phyloP scores from a whole-genome alignment of 345 rosid species.

The Murraya paniculata region DNA sequence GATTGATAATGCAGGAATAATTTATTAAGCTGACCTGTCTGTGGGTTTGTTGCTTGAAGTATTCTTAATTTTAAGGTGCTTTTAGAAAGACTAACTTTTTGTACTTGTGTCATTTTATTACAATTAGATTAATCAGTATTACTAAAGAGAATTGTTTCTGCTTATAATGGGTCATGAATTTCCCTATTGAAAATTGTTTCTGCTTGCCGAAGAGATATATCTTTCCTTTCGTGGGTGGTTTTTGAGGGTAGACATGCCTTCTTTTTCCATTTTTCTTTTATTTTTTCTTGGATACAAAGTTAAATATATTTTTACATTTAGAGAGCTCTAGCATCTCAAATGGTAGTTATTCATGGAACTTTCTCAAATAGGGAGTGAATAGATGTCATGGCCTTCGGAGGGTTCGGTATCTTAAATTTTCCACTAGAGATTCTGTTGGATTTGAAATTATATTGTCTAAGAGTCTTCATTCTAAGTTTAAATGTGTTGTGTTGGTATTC shows the following conservation, averaged over 20 bases:
- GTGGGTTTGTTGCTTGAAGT: neutral
- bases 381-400: neutral
- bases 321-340: neutral
- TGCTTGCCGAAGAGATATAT: neutral
- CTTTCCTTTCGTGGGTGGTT: neutral
- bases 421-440: neutral
- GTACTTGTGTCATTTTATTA: neutral
- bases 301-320: neutral
- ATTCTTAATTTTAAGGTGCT: neutral
- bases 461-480: neutral
- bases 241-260: neutral
- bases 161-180: neutral
- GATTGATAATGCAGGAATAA: neutral
- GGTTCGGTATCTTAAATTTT: neutral
- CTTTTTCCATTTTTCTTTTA: too few species aligned
- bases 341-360: neutral
- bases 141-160: neutral
- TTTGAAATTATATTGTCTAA: neutral
- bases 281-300: neutral
- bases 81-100: neutral
- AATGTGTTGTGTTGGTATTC: neutral
- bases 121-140: constrained; percentile 2
- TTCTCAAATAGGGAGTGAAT: neutral
- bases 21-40: neutral
- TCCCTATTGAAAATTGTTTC: neutral